Evolutionary conservation across 352 stramenopile genomes (phyloP).

Genomic region (Peronosclerospora sorghi): DNA sequence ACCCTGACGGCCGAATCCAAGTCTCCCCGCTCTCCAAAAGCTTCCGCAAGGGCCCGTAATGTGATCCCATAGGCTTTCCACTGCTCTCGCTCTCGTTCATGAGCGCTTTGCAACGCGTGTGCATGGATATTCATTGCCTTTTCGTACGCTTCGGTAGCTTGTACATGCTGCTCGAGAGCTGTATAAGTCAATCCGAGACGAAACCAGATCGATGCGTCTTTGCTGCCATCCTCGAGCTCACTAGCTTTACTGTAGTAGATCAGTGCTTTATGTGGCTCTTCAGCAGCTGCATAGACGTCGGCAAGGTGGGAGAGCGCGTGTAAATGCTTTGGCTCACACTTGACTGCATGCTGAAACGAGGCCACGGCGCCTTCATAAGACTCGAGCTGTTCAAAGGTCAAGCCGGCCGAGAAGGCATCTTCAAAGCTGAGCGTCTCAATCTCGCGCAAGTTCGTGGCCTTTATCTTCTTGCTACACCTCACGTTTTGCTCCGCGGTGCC

Average conservation of each 20-base stretch:
- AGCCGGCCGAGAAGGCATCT: conserved; percentile 46
- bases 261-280: conserved; percentile 24
- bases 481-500: too few relatives aligned
- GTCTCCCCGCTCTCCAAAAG: conserved; percentile 42
- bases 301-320: conserved; percentile 36
- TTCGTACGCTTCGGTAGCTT: conserved; percentile 27
- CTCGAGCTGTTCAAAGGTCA: conserved; percentile 54
- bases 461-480: conserved; percentile 18
- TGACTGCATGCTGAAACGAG: conserved; percentile 31
- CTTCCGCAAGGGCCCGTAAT: conserved; percentile 41
- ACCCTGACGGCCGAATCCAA: conserved; percentile 33
- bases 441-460: conserved; percentile 20
- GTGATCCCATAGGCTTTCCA: conserved; percentile 40
- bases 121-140: conserved; percentile 22
- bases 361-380: conserved; percentile 34
- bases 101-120: conserved; percentile 9
- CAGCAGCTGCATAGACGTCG: conserved; percentile 27
- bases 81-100: conserved; percentile 10
- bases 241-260: conserved; percentile 28
- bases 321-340: conserved; percentile 32
- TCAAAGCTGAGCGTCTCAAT: conserved; percentile 42
- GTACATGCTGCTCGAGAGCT: conserved; percentile 21
- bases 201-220: conserved; percentile 48
- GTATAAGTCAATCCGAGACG: conserved; percentile 29
- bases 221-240: conserved; percentile 14